Conservation (phyloP, 1,284 basidiomycete genomes). For the Trichosporon sp. region DNA sequence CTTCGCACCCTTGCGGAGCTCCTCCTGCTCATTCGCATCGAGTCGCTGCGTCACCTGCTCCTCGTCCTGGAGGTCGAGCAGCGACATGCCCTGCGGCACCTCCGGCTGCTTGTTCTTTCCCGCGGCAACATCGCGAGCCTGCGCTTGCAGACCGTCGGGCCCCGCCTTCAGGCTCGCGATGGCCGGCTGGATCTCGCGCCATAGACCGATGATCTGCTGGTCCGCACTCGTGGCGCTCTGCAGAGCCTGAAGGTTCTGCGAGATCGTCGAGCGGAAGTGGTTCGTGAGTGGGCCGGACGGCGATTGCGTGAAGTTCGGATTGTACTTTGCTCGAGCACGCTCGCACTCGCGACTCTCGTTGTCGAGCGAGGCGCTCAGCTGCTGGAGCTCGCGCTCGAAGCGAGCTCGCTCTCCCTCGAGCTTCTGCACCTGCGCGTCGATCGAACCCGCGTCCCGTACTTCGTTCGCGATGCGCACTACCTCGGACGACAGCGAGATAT, state of each 20-base stretch:
- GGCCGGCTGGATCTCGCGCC: conserved; percentile 66
- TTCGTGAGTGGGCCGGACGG: conserved; percentile 72
- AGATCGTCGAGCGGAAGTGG: conserved; percentile 69
- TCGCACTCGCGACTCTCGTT: conserved; percentile 76
- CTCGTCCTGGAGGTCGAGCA: conserved; percentile 56
- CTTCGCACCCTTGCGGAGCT: conserved; percentile 62
- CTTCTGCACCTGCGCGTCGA: conserved; percentile 53
- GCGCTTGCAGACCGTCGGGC: conserved; percentile 54
- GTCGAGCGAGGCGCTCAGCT: conserved; percentile 61
- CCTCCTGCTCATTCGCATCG: conserved; percentile 54
- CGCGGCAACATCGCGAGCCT: conserved; percentile 60
- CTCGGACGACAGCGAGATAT: conserved; percentile 60
- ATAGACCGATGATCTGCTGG: conserved; percentile 65
- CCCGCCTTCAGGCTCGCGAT: conserved; percentile 58
- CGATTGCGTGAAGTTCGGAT: conserved; percentile 82
- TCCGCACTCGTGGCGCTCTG: conserved; percentile 75
- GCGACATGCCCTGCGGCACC: conserved; percentile 27
- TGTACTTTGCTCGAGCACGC: conserved; percentile 73
- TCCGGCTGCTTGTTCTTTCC: conserved; percentile 49
- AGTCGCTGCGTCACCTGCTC: conserved; percentile 44
- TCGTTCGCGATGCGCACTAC: conserved; percentile 74
- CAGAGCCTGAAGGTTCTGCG: conserved; percentile 67
- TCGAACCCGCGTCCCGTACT: conserved; percentile 58
- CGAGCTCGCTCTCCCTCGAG: conserved; percentile 60
- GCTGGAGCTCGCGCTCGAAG: conserved; percentile 60